Conservation (phyloP, 371 early-diverging fungal species). For the Capillidium rhysosporum region DNA sequence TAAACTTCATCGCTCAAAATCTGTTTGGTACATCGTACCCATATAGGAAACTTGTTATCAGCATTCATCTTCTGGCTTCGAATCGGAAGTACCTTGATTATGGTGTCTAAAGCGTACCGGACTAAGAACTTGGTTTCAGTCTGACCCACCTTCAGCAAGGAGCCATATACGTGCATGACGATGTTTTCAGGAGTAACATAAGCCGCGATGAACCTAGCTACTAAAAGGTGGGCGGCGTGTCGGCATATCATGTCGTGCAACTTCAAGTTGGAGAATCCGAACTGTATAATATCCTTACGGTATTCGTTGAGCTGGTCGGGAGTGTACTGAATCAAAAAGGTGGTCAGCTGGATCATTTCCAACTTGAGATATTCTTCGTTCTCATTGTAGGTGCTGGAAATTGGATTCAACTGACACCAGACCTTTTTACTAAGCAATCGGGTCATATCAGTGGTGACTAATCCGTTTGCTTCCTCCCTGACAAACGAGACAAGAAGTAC, state of each 20-base stretch:
- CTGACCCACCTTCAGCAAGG: conserved; percentile 73
- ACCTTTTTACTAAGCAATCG: conserved; percentile 39
- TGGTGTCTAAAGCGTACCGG: conserved; percentile 80
- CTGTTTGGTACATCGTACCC: conserved; percentile 73
- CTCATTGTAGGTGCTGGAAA: conserved; percentile 28
- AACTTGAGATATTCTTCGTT: conserved; percentile 57
- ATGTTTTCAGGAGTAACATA: conserved; percentile 87
- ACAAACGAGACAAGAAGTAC: conserved; percentile 39
- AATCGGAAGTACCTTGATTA: conserved; percentile 72
- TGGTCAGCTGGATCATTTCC: conserved; percentile 79
- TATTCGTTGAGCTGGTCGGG: conserved; percentile 52
- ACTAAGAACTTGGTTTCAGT: conserved; percentile 65
- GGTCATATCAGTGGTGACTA: conserved; percentile 43
- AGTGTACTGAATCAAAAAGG: conserved; percentile 67
- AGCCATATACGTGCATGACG: conserved; percentile 70
- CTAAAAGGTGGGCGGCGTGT: conserved; percentile 81
- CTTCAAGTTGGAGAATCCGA: conserved; percentile 79
- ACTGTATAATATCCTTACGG: conserved; percentile 85
- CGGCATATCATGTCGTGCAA: conserved; percentile 84
- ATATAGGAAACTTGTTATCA: conserved; percentile 44
- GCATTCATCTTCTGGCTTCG: conserved; percentile 30
- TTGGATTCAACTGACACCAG: conserved; percentile 41
- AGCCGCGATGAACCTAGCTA: conserved; percentile 76
- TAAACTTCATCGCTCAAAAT: conserved; percentile 82
- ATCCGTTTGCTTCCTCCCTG: conserved; percentile 20